A percentile compares a stretch with the other conserved stretches of the same genome.
Conservation (phyloP, 495 filamentous ascomycete genomes). For the Penicillium riverlandense region DNA sequence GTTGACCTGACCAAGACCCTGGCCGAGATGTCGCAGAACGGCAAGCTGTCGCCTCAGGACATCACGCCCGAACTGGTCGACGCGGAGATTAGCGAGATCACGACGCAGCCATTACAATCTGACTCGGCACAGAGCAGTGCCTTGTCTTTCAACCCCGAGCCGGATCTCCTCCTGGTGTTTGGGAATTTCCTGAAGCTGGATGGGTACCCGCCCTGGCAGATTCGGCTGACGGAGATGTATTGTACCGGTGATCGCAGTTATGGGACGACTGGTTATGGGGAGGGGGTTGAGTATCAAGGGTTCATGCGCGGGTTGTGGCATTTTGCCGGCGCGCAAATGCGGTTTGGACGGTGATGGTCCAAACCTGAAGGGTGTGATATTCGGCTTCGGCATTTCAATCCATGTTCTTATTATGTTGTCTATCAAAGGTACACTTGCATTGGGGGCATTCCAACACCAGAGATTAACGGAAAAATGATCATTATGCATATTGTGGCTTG, state of each 20-base stretch:
- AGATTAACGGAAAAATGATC: neutral
- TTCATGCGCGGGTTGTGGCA: slow-evolving; percentile 79
- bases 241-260: slow-evolving; percentile 42
- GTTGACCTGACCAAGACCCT: slow-evolving; percentile 94
- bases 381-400: too few relatives aligned
- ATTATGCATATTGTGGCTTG: neutral
- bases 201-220: slow-evolving; percentile 95
- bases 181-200: slow-evolving; percentile 71
- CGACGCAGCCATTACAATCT: slow-evolving; percentile 26
- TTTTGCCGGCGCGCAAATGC: slow-evolving; percentile 81
- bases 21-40: slow-evolving; percentile 86
- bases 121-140: neutral
- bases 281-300: slow-evolving; percentile 83
- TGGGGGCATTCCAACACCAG: too few relatives aligned
- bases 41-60: slow-evolving; percentile 69
- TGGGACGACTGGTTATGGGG: slow-evolving; percentile 25
- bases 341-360: slow-evolving; percentile 63
- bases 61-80: slow-evolving; percentile 85
- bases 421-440: too few relatives aligned
- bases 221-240: slow-evolving; percentile 90
- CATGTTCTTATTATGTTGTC: too few relatives aligned
- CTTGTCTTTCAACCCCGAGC: slow-evolving; percentile 48
- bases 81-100: slow-evolving; percentile 67
- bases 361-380: too few relatives aligned
- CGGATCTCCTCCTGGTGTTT: slow-evolving; percentile 84